A percentile compares a stretch with the other conserved stretches of the same genome.
Conservation (phyloP, 1,139 yeast species). For the Kodamaea plutei region DNA sequence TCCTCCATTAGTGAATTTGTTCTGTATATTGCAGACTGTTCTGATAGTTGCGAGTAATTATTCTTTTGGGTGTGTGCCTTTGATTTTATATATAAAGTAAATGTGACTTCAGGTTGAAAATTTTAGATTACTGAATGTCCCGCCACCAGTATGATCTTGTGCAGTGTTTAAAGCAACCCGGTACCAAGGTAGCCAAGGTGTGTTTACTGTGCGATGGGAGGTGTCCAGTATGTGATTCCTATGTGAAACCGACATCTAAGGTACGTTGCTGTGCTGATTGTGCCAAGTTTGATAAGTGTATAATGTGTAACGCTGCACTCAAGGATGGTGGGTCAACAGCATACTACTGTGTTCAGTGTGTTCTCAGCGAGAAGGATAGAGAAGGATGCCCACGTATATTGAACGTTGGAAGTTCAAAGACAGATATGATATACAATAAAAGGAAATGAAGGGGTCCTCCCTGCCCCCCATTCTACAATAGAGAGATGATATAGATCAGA, state of each 20-base stretch:
- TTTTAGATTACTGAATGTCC: constrained; percentile 49
- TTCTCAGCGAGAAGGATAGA: constrained; percentile 69
- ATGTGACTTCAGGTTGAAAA: background rate
- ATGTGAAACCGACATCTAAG: constrained; percentile 67
- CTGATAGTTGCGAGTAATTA: too few relatives aligned
- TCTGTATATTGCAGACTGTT: too few relatives aligned
- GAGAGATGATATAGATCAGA: too few relatives aligned
- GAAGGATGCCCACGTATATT: constrained; percentile 91
- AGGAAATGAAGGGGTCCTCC: too few relatives aligned
- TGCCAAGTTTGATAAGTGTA: constrained; percentile 35
- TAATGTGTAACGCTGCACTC: constrained; percentile 7
- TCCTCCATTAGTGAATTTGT: constrained; percentile 23
- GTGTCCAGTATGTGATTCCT: constrained; percentile 89
- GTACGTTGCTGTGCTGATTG: constrained; percentile 86
- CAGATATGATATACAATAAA: constrained; percentile 65
- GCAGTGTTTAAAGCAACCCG: constrained; percentile 85
- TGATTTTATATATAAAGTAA: too few relatives aligned
- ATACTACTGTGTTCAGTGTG: constrained; percentile 85
- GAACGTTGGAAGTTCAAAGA: constrained; percentile 72
- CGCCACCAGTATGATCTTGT: constrained; percentile 86
- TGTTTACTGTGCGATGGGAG: constrained; percentile 89
- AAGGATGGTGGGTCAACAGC: constrained; percentile 66
- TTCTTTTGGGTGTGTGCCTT: too few relatives aligned
- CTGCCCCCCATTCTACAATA: too few relatives aligned
- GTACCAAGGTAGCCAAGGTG: constrained; percentile 61